phyloP scores from a whole-genome alignment of 306 rosid genomes.

The Psophocarpus tetragonolobus region DNA sequence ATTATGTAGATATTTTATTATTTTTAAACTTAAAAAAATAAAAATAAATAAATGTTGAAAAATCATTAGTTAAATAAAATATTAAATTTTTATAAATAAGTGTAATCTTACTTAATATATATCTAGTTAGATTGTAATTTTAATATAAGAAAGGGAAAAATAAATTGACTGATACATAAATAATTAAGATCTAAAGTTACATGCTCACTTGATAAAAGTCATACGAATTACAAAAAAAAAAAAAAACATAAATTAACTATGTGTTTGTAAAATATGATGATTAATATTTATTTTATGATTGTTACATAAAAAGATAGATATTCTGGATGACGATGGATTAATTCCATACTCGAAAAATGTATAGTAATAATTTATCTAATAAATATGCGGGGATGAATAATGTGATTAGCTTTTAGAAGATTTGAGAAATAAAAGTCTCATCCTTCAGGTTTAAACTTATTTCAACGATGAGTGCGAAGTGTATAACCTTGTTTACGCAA shows the following conservation, averaged over 20 bases:
- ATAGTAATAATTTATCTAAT: neutral
- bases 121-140: too few species aligned
- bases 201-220: too few species aligned
- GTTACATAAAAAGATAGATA: too few species aligned
- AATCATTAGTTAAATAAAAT: neutral
- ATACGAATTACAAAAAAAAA: too few species aligned
- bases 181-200: too few species aligned
- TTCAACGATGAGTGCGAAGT: neutral
- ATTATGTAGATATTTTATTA: neutral
- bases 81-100: neutral
- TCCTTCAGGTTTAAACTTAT: neutral
- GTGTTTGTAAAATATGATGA: too few species aligned
- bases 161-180: too few species aligned
- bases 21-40: neutral
- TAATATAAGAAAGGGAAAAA: too few species aligned
- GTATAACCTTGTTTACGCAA: conserved; percentile 28
- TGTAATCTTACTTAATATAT: too few species aligned
- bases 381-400: conserved; percentile 1
- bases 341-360: neutral
- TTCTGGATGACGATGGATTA: too few species aligned
- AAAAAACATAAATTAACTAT: too few species aligned
- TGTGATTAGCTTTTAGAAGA: conserved; percentile 11
- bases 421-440: neutral
- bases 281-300: too few species aligned
- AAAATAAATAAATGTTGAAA: neutral